phyloP scores from a whole-genome alignment of 768 basidiomycete genomes.

The Mycena leptocephala region DNA sequence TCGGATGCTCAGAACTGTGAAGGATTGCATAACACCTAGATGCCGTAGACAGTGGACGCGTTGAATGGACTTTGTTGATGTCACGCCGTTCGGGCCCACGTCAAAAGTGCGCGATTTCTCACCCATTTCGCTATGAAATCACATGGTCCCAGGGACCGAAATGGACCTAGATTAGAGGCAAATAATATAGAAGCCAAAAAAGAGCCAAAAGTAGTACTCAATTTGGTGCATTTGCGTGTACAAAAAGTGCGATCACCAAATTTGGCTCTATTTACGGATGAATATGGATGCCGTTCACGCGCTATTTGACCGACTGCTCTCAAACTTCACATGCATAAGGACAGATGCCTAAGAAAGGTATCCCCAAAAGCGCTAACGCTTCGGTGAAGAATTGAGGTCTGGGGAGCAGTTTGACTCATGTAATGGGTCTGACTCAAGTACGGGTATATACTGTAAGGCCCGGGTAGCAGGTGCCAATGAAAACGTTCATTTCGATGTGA shows the following conservation, averaged over 20 bases:
- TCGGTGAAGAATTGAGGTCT: background rate
- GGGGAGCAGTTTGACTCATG: background rate
- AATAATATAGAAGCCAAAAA: background rate
- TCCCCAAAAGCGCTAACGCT: background rate
- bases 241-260: background rate
- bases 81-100: background rate
- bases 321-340: background rate
- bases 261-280: background rate
- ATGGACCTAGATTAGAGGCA: background rate
- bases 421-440: background rate
- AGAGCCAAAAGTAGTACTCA: background rate
- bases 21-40: background rate
- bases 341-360: background rate
- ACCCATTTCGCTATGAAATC: background rate
- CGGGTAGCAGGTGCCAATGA: no score
- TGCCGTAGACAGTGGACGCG: background rate
- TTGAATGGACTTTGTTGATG: background rate
- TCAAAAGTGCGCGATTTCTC: background rate
- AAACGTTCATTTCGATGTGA: no score
- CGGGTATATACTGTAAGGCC: background rate
- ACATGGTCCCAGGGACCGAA: background rate
- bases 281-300: background rate
- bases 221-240: background rate
- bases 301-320: background rate
- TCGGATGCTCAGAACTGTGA: no score